Percentiles rank a stretch among this genome's conserved stretches.
phyloP scores from a whole-genome alignment of 2,329 filamentous ascomycete species.

The Venturia effusa region DNA sequence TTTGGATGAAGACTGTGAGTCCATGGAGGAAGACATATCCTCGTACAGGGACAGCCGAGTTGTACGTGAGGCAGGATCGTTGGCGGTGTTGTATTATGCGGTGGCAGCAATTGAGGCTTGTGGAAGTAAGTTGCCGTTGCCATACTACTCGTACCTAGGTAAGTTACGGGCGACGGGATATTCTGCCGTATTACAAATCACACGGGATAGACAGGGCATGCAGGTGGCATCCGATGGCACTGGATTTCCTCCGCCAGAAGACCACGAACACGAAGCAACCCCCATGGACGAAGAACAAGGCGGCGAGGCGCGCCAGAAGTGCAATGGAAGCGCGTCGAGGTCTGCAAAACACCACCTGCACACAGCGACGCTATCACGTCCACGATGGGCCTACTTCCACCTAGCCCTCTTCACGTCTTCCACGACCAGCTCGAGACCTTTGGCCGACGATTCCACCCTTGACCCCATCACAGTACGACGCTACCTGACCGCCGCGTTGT shows the following conservation, averaged over 20 bases:
- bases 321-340: no score
- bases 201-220: no score
- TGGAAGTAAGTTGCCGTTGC: no score
- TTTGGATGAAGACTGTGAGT: conserved; percentile 31
- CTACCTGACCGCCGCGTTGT: conserved; percentile 53
- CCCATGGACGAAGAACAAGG: not conserved
- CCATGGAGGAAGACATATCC: conserved; percentile 46
- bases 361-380: conserved; percentile 28
- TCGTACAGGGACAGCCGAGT: conserved; percentile 67
- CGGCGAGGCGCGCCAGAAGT: not conserved
- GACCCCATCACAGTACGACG: conserved; percentile 53
- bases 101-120: no score
- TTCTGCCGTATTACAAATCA: no score
- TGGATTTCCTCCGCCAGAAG: no score
- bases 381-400: conserved; percentile 20
- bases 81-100: not conserved
- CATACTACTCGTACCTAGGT: no score
- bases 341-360: conserved; percentile 20
- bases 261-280: not conserved
- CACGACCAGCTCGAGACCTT: not conserved
- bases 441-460: conserved; percentile 22
- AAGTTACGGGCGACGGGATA: no score
- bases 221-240: no score
- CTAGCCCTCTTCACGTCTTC: conserved; percentile 10
- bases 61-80: conserved; percentile 51